Conservation (phyloP, 768 basidiomycete species). For the Solioccasus polychromus region DNA sequence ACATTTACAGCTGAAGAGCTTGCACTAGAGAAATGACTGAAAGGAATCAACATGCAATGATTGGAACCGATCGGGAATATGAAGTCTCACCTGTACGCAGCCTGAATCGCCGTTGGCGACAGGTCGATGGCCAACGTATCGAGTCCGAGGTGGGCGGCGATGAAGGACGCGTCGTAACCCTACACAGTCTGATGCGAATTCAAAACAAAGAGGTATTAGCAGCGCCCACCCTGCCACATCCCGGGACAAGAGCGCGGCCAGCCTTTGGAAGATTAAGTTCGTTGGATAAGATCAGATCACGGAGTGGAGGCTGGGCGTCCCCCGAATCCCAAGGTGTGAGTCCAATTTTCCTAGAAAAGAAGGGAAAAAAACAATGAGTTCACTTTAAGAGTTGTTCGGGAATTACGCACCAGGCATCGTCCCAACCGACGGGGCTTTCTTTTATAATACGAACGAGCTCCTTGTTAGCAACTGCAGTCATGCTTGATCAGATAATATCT, state of each 20-base stretch:
- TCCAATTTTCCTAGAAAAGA: constrained; percentile 38
- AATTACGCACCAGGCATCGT: constrained; percentile 17
- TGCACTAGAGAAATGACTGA: constrained; percentile 4
- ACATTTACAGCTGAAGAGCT: constrained; percentile 1
- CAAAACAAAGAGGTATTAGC: background rate
- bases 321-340: constrained; percentile 67
- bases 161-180: constrained; percentile 20
- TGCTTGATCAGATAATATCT: background rate
- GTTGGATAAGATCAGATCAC: constrained; percentile 46
- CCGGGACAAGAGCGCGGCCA: constrained; percentile 50
- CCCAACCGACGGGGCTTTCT: constrained; percentile 16
- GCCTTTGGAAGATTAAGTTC: constrained; percentile 41
- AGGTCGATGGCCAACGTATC: constrained; percentile 19
- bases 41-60: background rate
- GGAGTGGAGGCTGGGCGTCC: constrained; percentile 51
- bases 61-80: background rate
- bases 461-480: constrained; percentile 2
- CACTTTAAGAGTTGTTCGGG: background rate
- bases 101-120: constrained; percentile 14
- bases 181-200: constrained; percentile 7
- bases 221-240: constrained; percentile 48
- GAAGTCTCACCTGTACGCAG: constrained; percentile 20
- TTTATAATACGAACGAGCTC: constrained; percentile 11
- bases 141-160: constrained; percentile 16
- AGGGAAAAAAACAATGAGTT: background rate